Percentiles rank a stretch among this genome's conserved stretches.
phyloP scores from a whole-genome alignment of 2,329 filamentous ascomycete genomes.

The Aspergillus novoparasiticus region DNA sequence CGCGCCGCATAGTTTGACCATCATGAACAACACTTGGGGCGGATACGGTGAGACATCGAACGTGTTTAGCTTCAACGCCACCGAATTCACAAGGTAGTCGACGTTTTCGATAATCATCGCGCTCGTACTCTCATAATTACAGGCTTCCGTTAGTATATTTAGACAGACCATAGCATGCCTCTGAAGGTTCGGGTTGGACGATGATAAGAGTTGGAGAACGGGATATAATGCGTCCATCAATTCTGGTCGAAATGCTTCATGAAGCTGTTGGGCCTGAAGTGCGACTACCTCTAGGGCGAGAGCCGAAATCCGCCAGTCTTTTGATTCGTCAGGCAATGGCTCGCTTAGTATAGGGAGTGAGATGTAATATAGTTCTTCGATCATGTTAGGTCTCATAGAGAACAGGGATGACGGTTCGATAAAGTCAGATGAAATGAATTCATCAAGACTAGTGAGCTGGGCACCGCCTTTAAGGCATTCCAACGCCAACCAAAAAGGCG shows the following conservation, averaged over 20 bases:
- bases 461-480: slow-evolving; percentile 66
- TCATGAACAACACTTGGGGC: slow-evolving; percentile 89
- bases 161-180: slow-evolving; percentile 81
- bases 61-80: slow-evolving; percentile 84
- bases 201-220: slow-evolving; percentile 83
- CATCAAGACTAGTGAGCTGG: slow-evolving; percentile 58
- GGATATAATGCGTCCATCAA: slow-evolving; percentile 91
- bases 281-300: slow-evolving; percentile 80
- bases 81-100: slow-evolving; percentile 94
- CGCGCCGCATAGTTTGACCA: slow-evolving; percentile 84
- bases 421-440: slow-evolving; percentile 63
- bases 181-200: slow-evolving; percentile 67
- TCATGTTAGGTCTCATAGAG: slow-evolving; percentile 36
- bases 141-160: slow-evolving; percentile 75
- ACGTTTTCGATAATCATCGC: slow-evolving; percentile 86
- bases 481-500: slow-evolving; percentile 79
- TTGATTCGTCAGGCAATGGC: slow-evolving; percentile 37
- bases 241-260: slow-evolving; percentile 74
- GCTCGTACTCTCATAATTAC: slow-evolving; percentile 72
- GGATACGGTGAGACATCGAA: slow-evolving; percentile 91
- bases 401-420: slow-evolving; percentile 31
- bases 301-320: slow-evolving; percentile 74
- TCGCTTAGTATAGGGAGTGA: slow-evolving; percentile 46
- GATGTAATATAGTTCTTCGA: slow-evolving; percentile 49
- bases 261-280: slow-evolving; percentile 69